Conservation (phyloP, 768 basidiomycete species). For the Suillus alpinus region DNA sequence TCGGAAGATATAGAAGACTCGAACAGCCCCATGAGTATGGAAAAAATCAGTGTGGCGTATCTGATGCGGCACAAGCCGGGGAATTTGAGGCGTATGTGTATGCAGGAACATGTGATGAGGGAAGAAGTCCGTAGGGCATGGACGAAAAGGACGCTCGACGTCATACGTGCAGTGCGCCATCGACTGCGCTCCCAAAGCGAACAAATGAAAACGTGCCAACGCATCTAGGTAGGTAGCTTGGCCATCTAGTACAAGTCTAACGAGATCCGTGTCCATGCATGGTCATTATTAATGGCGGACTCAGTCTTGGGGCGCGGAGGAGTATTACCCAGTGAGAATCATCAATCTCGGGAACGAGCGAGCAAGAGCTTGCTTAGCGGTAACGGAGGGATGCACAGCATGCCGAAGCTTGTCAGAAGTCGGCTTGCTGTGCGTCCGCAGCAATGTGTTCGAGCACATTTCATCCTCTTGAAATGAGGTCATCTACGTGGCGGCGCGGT, state of each 20-base stretch:
- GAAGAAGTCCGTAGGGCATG: not conserved
- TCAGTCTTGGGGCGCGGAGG: not conserved
- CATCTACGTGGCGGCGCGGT: not conserved
- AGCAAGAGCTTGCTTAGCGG: not conserved
- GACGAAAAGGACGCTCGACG: not conserved
- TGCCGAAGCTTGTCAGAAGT: no score
- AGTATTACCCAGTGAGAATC: not conserved
- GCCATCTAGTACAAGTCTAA: not conserved
- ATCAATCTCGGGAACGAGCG: not conserved
- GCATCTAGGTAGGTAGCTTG: not conserved
- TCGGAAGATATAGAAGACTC: not conserved
- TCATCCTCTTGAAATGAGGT: not conserved
- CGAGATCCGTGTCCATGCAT: not conserved
- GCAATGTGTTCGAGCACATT: no score
- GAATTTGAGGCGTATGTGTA: not conserved
- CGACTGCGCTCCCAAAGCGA: not conserved
- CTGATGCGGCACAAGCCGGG: not conserved
- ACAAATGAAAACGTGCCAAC: not conserved
- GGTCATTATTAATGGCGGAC: not conserved
- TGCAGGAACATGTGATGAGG: not conserved
- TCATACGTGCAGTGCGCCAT: not conserved
- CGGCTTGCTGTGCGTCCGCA: not conserved
- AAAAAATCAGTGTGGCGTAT: not conserved
- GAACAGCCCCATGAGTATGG: not conserved
- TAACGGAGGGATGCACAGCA: not conserved